Percentiles rank a stretch among this genome's conserved stretches.
Evolutionary conservation across 257 asterid genomes (phyloP).

Genomic region (Schizonepeta tenuifolia): DNA sequence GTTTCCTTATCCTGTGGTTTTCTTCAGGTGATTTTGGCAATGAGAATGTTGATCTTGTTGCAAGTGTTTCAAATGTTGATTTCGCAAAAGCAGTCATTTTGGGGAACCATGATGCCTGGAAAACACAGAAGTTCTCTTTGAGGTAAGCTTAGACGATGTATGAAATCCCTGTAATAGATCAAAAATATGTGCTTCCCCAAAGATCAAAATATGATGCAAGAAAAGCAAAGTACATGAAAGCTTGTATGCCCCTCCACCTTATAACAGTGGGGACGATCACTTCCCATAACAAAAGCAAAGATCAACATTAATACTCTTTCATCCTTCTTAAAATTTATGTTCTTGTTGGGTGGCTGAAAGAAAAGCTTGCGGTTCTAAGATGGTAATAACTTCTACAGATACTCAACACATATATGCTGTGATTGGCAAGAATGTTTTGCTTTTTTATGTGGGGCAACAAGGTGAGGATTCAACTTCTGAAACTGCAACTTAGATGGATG

Average conservation of each 20-base stretch:
- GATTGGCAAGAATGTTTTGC: conserved; percentile 6
- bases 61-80: conserved; percentile 69
- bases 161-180: not conserved
- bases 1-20: conserved; percentile 36
- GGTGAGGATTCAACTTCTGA: conserved; percentile 11
- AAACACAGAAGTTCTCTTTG: conserved; percentile 66
- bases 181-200: no score
- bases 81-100: conserved; percentile 78
- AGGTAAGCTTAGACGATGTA: conserved; percentile 42
- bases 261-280: not conserved
- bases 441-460: not conserved
- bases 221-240: not conserved
- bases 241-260: conserved; percentile 2
- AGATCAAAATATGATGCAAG: no score
- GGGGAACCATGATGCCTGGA: conserved; percentile 99
- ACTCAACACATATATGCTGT: conserved; percentile 11
- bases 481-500: not conserved
- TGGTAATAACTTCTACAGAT: not conserved
- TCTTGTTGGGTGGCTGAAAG: not conserved
- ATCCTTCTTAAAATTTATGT: not conserved
- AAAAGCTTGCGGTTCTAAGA: not conserved
- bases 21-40: conserved; percentile 95
- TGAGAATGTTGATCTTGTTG: conserved; percentile 82
- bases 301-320: not conserved
- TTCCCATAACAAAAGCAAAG: no score